Evolutionary conservation across 1,284 basidiomycete genomes (phyloP).

Genomic region (Austroboletus niveus): DNA sequence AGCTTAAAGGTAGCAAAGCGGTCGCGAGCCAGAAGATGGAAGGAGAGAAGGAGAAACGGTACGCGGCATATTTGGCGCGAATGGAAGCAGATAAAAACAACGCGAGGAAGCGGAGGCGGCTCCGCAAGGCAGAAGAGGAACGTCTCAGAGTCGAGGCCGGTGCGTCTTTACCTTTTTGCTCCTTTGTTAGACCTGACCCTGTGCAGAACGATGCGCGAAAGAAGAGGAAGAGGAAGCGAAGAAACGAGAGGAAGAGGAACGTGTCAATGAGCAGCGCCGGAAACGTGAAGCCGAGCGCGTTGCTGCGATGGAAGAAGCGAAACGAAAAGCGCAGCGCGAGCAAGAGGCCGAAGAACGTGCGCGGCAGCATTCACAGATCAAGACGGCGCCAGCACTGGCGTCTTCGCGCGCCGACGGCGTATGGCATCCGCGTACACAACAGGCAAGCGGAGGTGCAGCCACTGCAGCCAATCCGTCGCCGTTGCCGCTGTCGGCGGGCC

Average conservation of each 20-base stretch:
- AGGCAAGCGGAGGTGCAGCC: no score
- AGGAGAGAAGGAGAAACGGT: constrained; percentile 82
- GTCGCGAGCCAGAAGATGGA: constrained; percentile 84
- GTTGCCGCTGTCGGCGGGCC: constrained; percentile 29
- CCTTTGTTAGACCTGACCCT: neutral
- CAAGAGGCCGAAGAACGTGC: constrained; percentile 71
- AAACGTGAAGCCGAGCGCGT: constrained; percentile 69
- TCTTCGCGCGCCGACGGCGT: constrained; percentile 4
- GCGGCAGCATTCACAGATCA: constrained; percentile 32
- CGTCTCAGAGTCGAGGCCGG: constrained; percentile 52
- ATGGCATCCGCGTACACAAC: constrained; percentile 22
- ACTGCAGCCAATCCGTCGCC: constrained; percentile 26
- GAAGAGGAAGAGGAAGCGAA: constrained; percentile 57
- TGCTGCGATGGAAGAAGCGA: constrained; percentile 55
- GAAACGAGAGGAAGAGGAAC: constrained; percentile 63
- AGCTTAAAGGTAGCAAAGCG: no score
- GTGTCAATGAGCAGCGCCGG: constrained; percentile 49
- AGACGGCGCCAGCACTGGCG: constrained; percentile 4
- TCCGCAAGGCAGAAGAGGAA: constrained; percentile 50
- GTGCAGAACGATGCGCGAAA: constrained; percentile 51
- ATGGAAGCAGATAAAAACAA: constrained; percentile 59
- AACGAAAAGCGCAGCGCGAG: constrained; percentile 69
- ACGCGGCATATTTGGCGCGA: constrained; percentile 50
- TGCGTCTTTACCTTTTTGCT: constrained; percentile 25
- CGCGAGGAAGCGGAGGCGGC: constrained; percentile 46